phyloP scores from a whole-genome alignment of 495 filamentous ascomycete genomes.

The Aspergillus biplanus region DNA sequence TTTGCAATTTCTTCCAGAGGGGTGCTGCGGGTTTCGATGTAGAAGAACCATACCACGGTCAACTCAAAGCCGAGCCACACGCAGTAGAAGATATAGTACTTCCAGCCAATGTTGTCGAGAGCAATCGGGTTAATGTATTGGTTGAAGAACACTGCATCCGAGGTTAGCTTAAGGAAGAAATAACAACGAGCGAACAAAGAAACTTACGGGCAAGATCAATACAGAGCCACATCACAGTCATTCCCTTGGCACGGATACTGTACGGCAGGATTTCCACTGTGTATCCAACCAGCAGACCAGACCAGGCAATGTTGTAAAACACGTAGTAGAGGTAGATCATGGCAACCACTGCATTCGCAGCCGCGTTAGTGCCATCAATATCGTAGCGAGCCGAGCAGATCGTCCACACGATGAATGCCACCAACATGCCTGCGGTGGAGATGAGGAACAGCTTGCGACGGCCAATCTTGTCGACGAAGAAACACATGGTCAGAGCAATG shows the following conservation, averaged over 20 bases:
- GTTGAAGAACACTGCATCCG: conserved; percentile 50
- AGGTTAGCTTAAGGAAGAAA: conserved; percentile 44
- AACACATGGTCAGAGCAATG: conserved; percentile 55
- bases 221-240: conserved; percentile 66
- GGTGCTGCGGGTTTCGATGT: conserved; percentile 64
- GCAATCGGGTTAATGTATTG: conserved; percentile 64
- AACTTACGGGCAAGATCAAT: conserved; percentile 47
- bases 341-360: conserved; percentile 57
- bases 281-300: conserved; percentile 66
- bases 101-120: conserved; percentile 58
- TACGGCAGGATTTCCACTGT: conserved; percentile 70
- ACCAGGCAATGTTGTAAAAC: conserved; percentile 64
- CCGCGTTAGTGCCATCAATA: conserved; percentile 40
- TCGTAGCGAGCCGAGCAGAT: conserved; percentile 60
- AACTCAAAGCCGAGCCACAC: conserved; percentile 49
- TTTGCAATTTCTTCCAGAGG: conserved; percentile 65
- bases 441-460: conserved; percentile 61
- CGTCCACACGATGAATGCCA: conserved; percentile 62
- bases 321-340: conserved; percentile 63
- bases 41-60: conserved; percentile 60
- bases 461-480: conserved; percentile 64
- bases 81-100: conserved; percentile 63
- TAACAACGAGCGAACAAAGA: neutral
- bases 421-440: conserved; percentile 62
- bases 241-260: conserved; percentile 69